Evolutionary conservation across 495 filamentous ascomycete genomes (phyloP).

Genomic region (Endocarpon pusillum): DNA sequence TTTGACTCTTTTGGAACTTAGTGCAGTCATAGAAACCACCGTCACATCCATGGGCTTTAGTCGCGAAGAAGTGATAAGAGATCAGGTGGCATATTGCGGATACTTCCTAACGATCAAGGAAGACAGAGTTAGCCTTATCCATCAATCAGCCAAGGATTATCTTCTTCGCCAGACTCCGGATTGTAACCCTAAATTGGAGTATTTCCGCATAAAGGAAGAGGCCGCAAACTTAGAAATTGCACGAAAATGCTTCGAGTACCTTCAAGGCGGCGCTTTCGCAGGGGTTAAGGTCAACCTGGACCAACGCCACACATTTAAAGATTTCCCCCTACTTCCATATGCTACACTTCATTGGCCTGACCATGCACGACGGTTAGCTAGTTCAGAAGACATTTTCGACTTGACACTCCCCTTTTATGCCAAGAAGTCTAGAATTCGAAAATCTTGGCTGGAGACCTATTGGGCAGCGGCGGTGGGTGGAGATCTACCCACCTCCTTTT

Average conservation of each 20-base stretch:
- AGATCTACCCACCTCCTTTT: slow-evolving; percentile 3
- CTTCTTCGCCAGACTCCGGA: slow-evolving; percentile 9
- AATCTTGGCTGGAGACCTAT: slow-evolving; percentile 6
- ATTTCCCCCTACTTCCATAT: slow-evolving; percentile 11
- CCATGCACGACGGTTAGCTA: slow-evolving; percentile 5
- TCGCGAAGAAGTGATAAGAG: slow-evolving; percentile 7
- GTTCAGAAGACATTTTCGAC: slow-evolving; percentile 8
- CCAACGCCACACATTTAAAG: slow-evolving; percentile 4
- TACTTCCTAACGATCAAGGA: slow-evolving; percentile 13
- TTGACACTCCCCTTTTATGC: slow-evolving; percentile 11
- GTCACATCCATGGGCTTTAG: background rate
- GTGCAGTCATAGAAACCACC: slow-evolving; percentile 5
- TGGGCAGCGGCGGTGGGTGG: slow-evolving; percentile 1
- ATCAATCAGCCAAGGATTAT: slow-evolving; percentile 22
- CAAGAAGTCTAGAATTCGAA: slow-evolving; percentile 7
- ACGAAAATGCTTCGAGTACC: slow-evolving; percentile 11
- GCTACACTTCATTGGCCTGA: slow-evolving; percentile 9
- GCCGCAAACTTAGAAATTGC: too few species aligned
- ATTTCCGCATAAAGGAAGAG: slow-evolving; percentile 11
- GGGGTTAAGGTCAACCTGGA: background rate
- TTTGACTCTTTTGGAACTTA: slow-evolving; percentile 15
- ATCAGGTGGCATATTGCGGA: slow-evolving; percentile 11
- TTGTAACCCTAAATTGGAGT: slow-evolving; percentile 6
- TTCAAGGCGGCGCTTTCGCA: slow-evolving; percentile 5
- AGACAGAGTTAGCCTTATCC: slow-evolving; percentile 14